Conservation (phyloP, 768 basidiomycete genomes). For the Fomitopsis pulvina region DNA sequence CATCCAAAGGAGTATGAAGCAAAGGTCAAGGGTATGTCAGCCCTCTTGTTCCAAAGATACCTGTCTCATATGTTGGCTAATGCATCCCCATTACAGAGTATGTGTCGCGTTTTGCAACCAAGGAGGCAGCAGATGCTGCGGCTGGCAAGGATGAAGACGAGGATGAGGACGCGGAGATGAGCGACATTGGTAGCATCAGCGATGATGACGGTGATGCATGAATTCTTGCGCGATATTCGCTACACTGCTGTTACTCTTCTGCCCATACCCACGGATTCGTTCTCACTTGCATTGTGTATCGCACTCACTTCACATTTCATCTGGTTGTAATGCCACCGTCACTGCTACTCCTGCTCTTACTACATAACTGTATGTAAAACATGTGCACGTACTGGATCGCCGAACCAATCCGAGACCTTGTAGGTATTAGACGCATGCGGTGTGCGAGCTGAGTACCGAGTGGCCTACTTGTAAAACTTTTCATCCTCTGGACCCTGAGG, state of each 20-base stretch:
- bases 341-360: too few relatives aligned
- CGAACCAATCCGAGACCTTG: too few relatives aligned
- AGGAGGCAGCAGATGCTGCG: slow-evolving; percentile 80
- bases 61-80: not conserved
- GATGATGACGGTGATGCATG: slow-evolving; percentile 43
- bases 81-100: slow-evolving; percentile 55
- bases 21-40: slow-evolving; percentile 77
- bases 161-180: slow-evolving; percentile 77
- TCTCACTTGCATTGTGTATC: slow-evolving; percentile 1
- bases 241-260: slow-evolving; percentile 1
- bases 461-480: too few relatives aligned
- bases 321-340: not conserved
- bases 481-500: too few relatives aligned
- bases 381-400: too few relatives aligned
- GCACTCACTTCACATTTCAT: not conserved
- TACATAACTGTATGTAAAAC: not conserved
- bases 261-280: slow-evolving; percentile 1
- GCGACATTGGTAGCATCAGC: slow-evolving; percentile 78
- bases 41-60: too few relatives aligned
- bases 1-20: slow-evolving; percentile 94
- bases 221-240: slow-evolving; percentile 13
- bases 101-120: slow-evolving; percentile 90
- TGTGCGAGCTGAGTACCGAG: too few relatives aligned
- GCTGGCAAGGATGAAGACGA: slow-evolving; percentile 59
- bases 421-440: too few relatives aligned